Evolutionary conservation across 1,284 basidiomycete species (phyloP).

Genomic region (Xerocomus minutiporus): DNA sequence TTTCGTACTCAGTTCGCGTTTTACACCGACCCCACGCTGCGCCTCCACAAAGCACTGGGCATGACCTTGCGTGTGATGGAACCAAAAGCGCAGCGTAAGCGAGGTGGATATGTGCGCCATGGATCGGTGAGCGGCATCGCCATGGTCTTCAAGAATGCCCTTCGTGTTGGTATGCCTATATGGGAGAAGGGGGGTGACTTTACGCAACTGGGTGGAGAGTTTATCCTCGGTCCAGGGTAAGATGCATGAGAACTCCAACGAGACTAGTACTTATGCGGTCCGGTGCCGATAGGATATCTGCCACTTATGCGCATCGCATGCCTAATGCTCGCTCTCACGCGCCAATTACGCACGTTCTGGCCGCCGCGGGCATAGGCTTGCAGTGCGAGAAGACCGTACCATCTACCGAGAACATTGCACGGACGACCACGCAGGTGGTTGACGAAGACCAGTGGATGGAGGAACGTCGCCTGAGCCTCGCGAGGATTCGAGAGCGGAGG

Average conservation of each 20-base stretch:
- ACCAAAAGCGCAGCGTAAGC: conserved; percentile 30
- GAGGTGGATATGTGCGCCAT: conserved; percentile 62
- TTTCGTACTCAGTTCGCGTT: conserved; percentile 58
- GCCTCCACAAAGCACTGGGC: conserved; percentile 69
- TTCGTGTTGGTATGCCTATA: conserved; percentile 70
- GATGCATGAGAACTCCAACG: conserved; percentile 18
- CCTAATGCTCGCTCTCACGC: conserved; percentile 64
- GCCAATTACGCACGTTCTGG: conserved; percentile 62
- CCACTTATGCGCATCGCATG: conserved; percentile 71
- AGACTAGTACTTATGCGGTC: conserved; percentile 12
- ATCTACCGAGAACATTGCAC: conserved; percentile 4
- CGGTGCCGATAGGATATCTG: conserved; percentile 42
- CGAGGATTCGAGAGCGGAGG: conserved; percentile 37
- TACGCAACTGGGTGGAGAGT: conserved; percentile 82
- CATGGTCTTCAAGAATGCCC: conserved; percentile 63
- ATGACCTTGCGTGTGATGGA: conserved; percentile 58
- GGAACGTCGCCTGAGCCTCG: conserved; percentile 38
- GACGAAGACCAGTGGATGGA: conserved; percentile 46
- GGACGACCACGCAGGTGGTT: conserved; percentile 21
- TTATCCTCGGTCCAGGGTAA: conserved; percentile 77
- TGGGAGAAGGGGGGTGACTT: conserved; percentile 77
- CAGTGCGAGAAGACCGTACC: conserved; percentile 20
- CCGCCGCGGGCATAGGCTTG: conserved; percentile 49
- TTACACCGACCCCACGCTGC: conserved; percentile 74
- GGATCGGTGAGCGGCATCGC: conserved; percentile 61